Conservation (phyloP, 163 green algal species). For the Prototheca wickerhamii region DNA sequence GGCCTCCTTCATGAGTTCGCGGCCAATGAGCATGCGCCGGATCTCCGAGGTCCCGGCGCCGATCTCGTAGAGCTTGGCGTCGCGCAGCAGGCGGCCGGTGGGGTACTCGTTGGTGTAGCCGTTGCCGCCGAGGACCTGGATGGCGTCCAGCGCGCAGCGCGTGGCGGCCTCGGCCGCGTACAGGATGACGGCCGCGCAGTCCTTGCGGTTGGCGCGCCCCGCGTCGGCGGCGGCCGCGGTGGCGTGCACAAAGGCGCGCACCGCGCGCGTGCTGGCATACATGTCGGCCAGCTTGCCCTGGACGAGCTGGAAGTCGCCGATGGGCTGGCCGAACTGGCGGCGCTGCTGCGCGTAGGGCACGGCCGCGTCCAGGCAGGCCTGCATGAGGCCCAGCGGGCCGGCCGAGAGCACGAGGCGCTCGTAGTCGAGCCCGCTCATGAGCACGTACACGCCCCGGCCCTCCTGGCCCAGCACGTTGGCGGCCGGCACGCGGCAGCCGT, state of each 20-base stretch:
- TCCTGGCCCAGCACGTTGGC: conserved; percentile 82
- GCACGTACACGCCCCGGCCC: conserved; percentile 59
- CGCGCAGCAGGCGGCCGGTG: conserved; percentile 74
- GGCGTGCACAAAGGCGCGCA: conserved; percentile 49
- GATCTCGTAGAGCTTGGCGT: conserved; percentile 96
- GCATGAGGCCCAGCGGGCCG: conserved; percentile 73
- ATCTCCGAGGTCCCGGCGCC: conserved; percentile 83
- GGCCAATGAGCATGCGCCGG: conserved; percentile 76
- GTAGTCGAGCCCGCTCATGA: conserved; percentile 72
- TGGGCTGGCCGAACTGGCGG: conserved; percentile 79
- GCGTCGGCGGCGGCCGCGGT: conserved; percentile 48
- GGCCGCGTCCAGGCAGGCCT: conserved; percentile 65
- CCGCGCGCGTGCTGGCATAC: conserved; percentile 59
- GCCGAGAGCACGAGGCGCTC: conserved; percentile 79
- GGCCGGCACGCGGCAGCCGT: conserved; percentile 68
- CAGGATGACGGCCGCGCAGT: conserved; percentile 84
- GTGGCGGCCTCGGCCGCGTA: conserved; percentile 76
- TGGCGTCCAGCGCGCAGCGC: conserved; percentile 73
- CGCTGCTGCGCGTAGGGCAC: conserved; percentile 76
- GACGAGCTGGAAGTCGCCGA: conserved; percentile 82
- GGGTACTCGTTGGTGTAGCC: conserved; percentile 91
- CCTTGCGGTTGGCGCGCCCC: conserved; percentile 44
- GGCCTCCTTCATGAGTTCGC: conserved; percentile 65
- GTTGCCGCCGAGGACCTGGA: conserved; percentile 89
- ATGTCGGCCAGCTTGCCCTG: conserved; percentile 92